Conservation (phyloP, 441 rosid species). For the Eutrema salsugineum region DNA sequence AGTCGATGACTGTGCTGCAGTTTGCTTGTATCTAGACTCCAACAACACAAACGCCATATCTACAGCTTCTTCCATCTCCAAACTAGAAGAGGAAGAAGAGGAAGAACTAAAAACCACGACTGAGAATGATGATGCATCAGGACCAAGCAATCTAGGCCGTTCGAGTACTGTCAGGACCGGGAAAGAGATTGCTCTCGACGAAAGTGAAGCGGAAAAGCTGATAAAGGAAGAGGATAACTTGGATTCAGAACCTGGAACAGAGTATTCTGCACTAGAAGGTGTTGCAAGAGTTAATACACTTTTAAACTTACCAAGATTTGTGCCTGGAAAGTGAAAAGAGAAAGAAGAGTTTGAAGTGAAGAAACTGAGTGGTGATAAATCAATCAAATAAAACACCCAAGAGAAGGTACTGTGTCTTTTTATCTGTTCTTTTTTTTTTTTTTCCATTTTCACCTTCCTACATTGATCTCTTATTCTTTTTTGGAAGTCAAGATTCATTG, state of each 20-base stretch:
- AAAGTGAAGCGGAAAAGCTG: slow-evolving; percentile 39
- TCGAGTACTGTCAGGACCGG: slow-evolving; percentile 40
- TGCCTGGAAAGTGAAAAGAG: slow-evolving; percentile 45
- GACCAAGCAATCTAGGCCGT: slow-evolving; percentile 32
- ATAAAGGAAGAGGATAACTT: slow-evolving; percentile 42
- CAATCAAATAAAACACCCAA: slow-evolving; percentile 9
- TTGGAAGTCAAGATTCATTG: slow-evolving; percentile 16
- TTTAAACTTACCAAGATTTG: slow-evolving; percentile 79
- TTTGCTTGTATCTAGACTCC: slow-evolving; percentile 41
- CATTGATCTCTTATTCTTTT: slow-evolving; percentile 28
- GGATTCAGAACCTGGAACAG: slow-evolving; percentile 42
- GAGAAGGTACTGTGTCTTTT: slow-evolving; percentile 22
- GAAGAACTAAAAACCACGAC: slow-evolving; percentile 25
- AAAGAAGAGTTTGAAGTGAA: slow-evolving; percentile 16
- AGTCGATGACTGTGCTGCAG: slow-evolving; percentile 38
- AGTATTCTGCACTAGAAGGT: slow-evolving; percentile 95
- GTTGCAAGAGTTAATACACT: slow-evolving; percentile 90
- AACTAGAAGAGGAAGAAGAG: slow-evolving; percentile 39
- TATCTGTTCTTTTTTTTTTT: background rate
- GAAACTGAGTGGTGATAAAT: slow-evolving; percentile 14
- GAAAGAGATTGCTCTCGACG: slow-evolving; percentile 40
- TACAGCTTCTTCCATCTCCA: slow-evolving; percentile 42
- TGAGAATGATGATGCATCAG: slow-evolving; percentile 25
- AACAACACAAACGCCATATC: slow-evolving; percentile 33
- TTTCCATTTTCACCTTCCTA: background rate